These are phyloP conservation scores for Protomyces pachydermus DNA, from an alignment of 1,139 yeast species.

Conservation along the genomic window DNA sequence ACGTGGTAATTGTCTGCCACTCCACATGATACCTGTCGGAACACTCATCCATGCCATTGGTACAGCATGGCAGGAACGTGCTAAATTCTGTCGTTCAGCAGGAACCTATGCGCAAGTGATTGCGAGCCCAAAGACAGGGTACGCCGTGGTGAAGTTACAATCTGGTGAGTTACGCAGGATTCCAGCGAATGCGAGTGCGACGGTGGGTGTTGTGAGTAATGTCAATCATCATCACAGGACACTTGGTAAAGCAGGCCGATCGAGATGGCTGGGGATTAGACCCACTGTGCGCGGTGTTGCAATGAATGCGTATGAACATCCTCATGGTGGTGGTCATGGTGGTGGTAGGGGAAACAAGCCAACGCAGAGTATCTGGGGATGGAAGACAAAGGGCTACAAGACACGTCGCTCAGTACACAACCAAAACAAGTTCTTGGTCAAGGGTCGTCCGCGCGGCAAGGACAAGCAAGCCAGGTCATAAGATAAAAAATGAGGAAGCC, in stretches of 20 bases:
- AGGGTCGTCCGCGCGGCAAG: constrained; percentile 46
- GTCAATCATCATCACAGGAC: constrained; percentile 84
- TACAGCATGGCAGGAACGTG: constrained; percentile 71
- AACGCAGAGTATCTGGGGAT: constrained; percentile 97
- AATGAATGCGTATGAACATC: constrained; percentile 96
- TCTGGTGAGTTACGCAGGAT: constrained; percentile 94
- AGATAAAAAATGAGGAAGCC: too few relatives aligned
- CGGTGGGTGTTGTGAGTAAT: constrained; percentile 92
- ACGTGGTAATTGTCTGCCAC: constrained; percentile 91
- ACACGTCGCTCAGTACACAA: constrained; percentile 80
- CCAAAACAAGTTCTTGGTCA: constrained; percentile 73
- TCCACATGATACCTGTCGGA: constrained; percentile 88
- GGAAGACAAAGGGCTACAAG: constrained; percentile 81
- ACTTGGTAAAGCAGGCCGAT: constrained; percentile 96
- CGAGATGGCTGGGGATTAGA: constrained; percentile 86
- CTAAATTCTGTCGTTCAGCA: constrained; percentile 85
- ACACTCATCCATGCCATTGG: constrained; percentile 86
- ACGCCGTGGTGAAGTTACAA: constrained; percentile 74
- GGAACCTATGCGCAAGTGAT: constrained; percentile 90
- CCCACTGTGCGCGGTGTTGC: constrained; percentile 98
- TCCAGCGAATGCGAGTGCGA: constrained; percentile 80
- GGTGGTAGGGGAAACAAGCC: constrained; percentile 92
- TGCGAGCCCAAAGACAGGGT: constrained; percentile 65
- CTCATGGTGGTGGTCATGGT: constrained; percentile 99
- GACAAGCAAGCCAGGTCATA: constrained; percentile 26